phyloP scores from a whole-genome alignment of 805 yeast species.

The Sungouiella blattae region DNA sequence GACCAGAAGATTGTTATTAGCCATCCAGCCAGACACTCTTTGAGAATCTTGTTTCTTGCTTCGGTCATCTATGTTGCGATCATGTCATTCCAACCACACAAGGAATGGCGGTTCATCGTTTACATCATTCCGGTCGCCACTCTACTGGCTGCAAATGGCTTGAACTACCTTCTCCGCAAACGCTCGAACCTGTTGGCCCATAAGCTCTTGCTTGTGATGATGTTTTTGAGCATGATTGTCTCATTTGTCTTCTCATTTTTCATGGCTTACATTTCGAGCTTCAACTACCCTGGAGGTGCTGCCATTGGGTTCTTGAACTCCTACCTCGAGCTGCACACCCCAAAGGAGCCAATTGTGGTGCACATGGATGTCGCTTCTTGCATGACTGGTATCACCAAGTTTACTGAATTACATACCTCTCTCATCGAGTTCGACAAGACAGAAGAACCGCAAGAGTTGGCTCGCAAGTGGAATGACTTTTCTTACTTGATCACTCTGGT shows the following conservation, averaged over 20 bases:
- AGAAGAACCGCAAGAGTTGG: conserved; percentile 46
- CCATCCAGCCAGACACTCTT: conserved; percentile 31
- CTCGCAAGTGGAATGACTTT: conserved; percentile 25
- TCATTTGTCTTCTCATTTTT: conserved; percentile 40
- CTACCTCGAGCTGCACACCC: conserved; percentile 21
- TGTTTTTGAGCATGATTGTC: conserved; percentile 19
- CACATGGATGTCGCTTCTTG: conserved; percentile 80
- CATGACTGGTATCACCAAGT: conserved; percentile 82
- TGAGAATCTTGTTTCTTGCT: conserved; percentile 48
- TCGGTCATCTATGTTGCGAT: conserved; percentile 52
- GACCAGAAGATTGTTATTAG: conserved; percentile 20
- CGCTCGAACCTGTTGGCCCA: conserved; percentile 16
- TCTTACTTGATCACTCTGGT: conserved; percentile 28
- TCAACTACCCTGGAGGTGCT: conserved; percentile 87
- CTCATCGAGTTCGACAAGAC: conserved; percentile 67
- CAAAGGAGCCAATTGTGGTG: conserved; percentile 32
- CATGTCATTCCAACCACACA: conserved; percentile 83
- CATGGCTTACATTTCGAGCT: conserved; percentile 61
- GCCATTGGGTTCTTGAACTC: conserved; percentile 59
- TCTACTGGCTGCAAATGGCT: conserved; percentile 60
- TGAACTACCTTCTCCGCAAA: conserved; percentile 28
- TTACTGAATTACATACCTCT: conserved; percentile 54
- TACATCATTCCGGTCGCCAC: conserved; percentile 72
- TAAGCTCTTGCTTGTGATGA: conserved; percentile 25
- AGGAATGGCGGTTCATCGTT: conserved; percentile 89